Conservation (phyloP, 2,329 filamentous ascomycete species). For the Trichoderma atrobrunneum region DNA sequence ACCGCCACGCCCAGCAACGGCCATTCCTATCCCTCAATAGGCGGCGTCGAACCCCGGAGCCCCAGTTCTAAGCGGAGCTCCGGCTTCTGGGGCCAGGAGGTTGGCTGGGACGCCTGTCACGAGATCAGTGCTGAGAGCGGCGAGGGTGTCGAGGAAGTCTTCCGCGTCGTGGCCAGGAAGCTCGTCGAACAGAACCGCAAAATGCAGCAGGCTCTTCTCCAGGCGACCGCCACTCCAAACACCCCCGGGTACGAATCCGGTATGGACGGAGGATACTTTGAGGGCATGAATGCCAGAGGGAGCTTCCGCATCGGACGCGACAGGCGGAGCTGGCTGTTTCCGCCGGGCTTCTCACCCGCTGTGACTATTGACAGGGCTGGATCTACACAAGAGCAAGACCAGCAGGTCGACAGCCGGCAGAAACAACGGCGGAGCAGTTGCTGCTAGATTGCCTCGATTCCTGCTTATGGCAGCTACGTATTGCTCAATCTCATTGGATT, state of each 20-base stretch:
- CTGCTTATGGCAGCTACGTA: neutral
- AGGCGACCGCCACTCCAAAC: conserved; percentile 52
- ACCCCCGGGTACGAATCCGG: conserved; percentile 46
- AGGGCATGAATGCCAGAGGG: conserved; percentile 43
- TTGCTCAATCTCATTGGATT: neutral
- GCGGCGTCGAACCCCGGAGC: conserved; percentile 52
- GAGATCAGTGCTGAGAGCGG: conserved; percentile 93
- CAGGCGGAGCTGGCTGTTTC: conserved; percentile 58
- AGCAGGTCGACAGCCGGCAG: conserved; percentile 22
- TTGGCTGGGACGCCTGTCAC: conserved; percentile 95
- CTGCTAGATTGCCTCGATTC: too few relatives aligned
- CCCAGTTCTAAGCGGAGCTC: conserved; percentile 65
- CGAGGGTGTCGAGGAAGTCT: conserved; percentile 95
- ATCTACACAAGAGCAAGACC: conserved; percentile 30
- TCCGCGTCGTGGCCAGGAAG: conserved; percentile 65
- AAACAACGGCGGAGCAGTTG: conserved; percentile 33
- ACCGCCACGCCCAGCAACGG: conserved; percentile 49
- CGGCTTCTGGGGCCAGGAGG: conserved; percentile 87
- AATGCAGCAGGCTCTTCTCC: conserved; percentile 57
- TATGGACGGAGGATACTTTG: conserved; percentile 51
- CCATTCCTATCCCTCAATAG: conserved; percentile 25
- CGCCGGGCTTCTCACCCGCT: conserved; percentile 51
- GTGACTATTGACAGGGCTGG: conserved; percentile 47
- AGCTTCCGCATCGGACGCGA: conserved; percentile 59
- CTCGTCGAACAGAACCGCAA: conserved; percentile 63